Percentiles rank a stretch among this genome's conserved stretches.
Conservation (phyloP, 257 asterid species). For the Perilla frutescens region DNA sequence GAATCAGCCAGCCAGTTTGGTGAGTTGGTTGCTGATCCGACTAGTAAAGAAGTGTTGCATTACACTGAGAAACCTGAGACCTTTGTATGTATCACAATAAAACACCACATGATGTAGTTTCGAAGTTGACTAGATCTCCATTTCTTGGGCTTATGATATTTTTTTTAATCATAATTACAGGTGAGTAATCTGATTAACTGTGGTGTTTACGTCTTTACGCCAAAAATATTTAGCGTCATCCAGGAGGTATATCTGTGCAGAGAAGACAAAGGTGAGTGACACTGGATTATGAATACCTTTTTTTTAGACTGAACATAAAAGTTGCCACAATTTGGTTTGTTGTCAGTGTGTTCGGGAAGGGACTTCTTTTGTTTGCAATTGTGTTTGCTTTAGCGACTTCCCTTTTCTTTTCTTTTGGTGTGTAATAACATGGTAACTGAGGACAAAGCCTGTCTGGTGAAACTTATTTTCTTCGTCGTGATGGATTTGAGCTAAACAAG, state of each 20-base stretch:
- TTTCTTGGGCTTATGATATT: constrained; percentile 31
- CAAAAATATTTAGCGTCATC: constrained; percentile 65
- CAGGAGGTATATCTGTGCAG: constrained; percentile 56
- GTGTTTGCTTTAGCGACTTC: background rate
- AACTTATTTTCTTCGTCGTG: background rate
- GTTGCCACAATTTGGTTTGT: constrained; percentile 10
- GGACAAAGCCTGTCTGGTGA: background rate
- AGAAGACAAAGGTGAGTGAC: constrained; percentile 62
- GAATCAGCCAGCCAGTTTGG: constrained; percentile 91
- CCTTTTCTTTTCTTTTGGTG: background rate
- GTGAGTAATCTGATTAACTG: constrained; percentile 87
- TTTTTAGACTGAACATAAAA: constrained; percentile 14
- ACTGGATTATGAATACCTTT: constrained; percentile 3
- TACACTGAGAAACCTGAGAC: constrained; percentile 92
- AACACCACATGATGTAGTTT: background rate
- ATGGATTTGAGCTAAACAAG: background rate
- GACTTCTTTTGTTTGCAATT: background rate
- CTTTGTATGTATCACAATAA: constrained; percentile 58
- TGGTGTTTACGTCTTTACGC: constrained; percentile 78
- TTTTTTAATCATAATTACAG: constrained; percentile 45
- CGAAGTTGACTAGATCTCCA: constrained; percentile 20
- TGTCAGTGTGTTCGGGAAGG: background rate
- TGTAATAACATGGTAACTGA: background rate
- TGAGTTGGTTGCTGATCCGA: constrained; percentile 85
- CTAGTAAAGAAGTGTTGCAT: constrained; percentile 76